Base-by-base conservation (phyloP, 768 basidiomycete species). In the Phanerodontia chrysosporium region DNA sequence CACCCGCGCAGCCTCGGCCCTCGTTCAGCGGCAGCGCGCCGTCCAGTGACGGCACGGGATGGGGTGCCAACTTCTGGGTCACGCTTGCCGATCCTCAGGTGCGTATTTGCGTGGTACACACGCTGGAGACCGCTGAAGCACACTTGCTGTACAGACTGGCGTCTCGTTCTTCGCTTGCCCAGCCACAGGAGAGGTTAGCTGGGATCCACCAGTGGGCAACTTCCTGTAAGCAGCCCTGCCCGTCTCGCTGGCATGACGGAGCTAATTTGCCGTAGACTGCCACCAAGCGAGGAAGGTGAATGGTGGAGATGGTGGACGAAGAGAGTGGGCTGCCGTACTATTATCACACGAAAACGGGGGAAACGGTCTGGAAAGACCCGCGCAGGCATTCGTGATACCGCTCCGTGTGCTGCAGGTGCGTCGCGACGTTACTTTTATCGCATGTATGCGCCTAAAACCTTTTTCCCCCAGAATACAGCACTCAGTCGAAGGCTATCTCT, bases 11-110 rank as follows among this genome's bases (percentile, higher is more conserved):
- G 25, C 51, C 61, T 1, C 58, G 59, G 25, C 55, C 61, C 3
- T 58, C 63, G 14, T 18, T 53, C 13, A 55, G 49, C 45, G 53
- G 58, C 45, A 27, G 39, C 51, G 45, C 59, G 25, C 58, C 51
- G 0, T 58, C 52, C 28, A 56, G 62, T 10, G 70, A 68, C 39
- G 81, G 80, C 28, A 45, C 60, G 18, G 60, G 55, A 36, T 95
- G 92, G 92, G 92, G 92, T 4, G 83, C 89, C 27, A 87, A 93
- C 71, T 96, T 97, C 70, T 97, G 95, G 95, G 92, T 96, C 7
- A 95, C 95, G 6, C 79, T 96, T 54, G 82, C 89, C 49, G 94
- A 97, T 78, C 95, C 95, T 27, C 85, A 90, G 80, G 94, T 90
- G 70, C 64, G 80, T 79, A 30, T 52, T 51, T 42, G 55, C 30